Evolutionary conservation across 2,329 filamentous ascomycete species (phyloP), one percentile per base, ranked within the genome.

Genomic region (Epichloe typhina): DNA sequence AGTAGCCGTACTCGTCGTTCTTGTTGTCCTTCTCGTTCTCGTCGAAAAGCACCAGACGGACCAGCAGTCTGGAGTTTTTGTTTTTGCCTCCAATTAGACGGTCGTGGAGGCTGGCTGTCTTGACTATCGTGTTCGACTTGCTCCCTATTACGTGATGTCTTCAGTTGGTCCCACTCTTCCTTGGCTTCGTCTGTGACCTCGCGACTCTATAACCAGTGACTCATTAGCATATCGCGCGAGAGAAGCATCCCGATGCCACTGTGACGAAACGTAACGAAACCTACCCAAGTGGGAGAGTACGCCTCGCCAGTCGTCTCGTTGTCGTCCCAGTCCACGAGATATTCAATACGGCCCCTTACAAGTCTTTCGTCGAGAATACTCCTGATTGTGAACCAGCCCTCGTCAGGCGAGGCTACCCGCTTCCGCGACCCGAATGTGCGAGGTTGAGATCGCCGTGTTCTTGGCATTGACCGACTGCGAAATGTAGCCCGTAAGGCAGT

Each of bases 271-370:
- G 33, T 21, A 44, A 21, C 9, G 35, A 26, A 57, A 52, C 56
- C 36, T 53, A 65, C 64, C 67, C 69, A 71, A 47, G 62, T 61
- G 26, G 65, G 61, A 31, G 52, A 31, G 52, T 65, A 68, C 13
- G 50, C 26, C 50, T 69, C 54, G 35, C 66, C 65, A 3, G 66
- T 66, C 4, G 52, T 49, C 21, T 47, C 26, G 47, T 66, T 56
- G 53, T 64, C 59, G 49, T 65, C 65, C 68, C 69, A 72, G 50
- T 69, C 63, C 13, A 72, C 63, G 17, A 69, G 54, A 43, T 69
- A 71, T 50, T 67, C 56, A 13, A 60, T 54, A 37, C 53, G 52
- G 31, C 58, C 60, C 5, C 56, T 57, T 38, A 54, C 47, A 11
- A 47, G 37, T 52, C 59, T 61, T 56, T 71, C 67, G 45, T 64